These are phyloP conservation scores for Anisogramma anomala DNA, from an alignment of 2,329 filamentous ascomycete species.

Conservation along the genomic window DNA sequence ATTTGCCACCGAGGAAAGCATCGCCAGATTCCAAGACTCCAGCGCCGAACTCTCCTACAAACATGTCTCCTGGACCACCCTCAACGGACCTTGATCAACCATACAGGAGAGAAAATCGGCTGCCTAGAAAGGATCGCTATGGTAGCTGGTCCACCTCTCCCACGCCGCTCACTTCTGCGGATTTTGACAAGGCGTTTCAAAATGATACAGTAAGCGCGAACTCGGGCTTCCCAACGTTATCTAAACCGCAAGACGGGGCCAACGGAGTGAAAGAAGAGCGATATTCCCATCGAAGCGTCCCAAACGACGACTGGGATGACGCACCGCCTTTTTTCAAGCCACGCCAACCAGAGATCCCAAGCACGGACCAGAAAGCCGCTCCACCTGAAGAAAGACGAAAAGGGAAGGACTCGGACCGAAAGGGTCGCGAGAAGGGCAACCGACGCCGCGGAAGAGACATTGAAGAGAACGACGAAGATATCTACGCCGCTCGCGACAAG, in stretches of 20 bases:
- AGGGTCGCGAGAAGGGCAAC: constrained; percentile 11
- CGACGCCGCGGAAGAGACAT: not conserved
- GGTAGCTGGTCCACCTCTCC: not conserved
- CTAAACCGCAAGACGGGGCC: not conserved
- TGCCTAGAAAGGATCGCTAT: not conserved
- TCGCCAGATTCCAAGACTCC: not conserved
- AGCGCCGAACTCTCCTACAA: not conserved
- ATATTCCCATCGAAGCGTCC: no score
- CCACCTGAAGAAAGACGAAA: not conserved
- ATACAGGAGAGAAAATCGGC: not conserved
- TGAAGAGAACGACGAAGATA: not conserved
- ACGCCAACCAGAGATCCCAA: not conserved
- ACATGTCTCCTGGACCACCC: no score
- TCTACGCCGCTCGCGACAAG: not conserved
- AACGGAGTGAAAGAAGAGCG: not conserved
- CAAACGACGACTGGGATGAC: not conserved
- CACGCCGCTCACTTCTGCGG: not conserved
- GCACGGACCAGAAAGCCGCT: not conserved
- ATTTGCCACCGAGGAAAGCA: not conserved
- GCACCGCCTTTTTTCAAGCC: not conserved
- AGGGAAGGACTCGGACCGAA: constrained; percentile 1
- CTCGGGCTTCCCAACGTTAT: not conserved
- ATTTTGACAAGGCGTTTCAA: not conserved
- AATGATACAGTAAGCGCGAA: not conserved
- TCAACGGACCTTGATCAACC: not conserved